Conservation (phyloP, 306 rosid genomes). For the Pyrus betulifolia region DNA sequence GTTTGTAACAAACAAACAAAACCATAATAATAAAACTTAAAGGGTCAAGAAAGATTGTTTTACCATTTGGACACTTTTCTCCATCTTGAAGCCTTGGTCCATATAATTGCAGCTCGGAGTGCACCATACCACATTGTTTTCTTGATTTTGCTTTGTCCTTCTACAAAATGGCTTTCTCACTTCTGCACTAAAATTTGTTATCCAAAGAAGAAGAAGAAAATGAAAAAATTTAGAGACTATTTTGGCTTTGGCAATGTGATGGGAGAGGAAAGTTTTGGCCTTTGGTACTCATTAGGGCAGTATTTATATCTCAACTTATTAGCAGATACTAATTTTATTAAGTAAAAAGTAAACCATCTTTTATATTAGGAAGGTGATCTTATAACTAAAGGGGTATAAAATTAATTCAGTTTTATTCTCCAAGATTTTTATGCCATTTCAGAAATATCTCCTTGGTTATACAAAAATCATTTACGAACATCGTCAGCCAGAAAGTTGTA, state of each 20-base stretch:
- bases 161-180: neutral
- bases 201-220: neutral
- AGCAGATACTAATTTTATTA: neutral
- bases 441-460: too few relatives aligned
- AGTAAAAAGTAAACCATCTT: neutral
- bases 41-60: neutral
- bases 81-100: neutral
- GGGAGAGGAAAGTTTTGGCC: neutral
- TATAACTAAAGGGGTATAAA: neutral
- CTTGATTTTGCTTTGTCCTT: neutral
- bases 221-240: neutral
- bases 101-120: neutral
- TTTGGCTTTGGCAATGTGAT: neutral
- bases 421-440: neutral
- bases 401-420: neutral
- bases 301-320: neutral
- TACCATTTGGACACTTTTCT: slow-evolving; percentile 4
- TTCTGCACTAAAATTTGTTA: neutral
- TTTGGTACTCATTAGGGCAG: neutral
- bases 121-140: neutral
- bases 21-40: neutral
- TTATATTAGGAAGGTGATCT: neutral
- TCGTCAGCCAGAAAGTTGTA: too few relatives aligned
- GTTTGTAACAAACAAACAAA: too few relatives aligned
- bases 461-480: too few relatives aligned